Base-by-base conservation (phyloP, 2,329 filamentous ascomycete species). In the Colletotrichum euphorbiae region DNA sequence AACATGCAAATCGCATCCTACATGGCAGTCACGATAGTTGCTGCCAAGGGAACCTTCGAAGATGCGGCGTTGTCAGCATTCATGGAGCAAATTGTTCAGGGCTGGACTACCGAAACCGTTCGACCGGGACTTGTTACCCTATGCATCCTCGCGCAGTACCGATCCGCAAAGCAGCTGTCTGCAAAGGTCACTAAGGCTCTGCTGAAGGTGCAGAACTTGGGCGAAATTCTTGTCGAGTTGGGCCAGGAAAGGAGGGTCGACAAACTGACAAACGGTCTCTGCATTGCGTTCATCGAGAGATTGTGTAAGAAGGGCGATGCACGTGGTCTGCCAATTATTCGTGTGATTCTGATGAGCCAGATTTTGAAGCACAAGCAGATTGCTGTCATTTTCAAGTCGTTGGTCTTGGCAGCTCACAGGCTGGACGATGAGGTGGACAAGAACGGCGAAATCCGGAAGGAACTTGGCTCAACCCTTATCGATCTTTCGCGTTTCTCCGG, bases 1-100 rank as follows among this genome's bases (percentile, higher is more conserved):
- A 93, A 95, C 70, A 83, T 97, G 46, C 92, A 94, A 71, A 87
- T 97, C 69, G 94, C 92, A 15, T 94, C 92, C 65, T 98, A 97
- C 78, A 97, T 98, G 91, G 89, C 97, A 19, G 87, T 94, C 63
- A 89, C 93, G 6, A 89, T 98, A 55, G 86, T 98, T 70, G 94
- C 93, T 6, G 90, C 93, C 55, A 97, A 97, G 79, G 90, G 91
- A 1, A 86, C 88, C 54, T 84, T 98, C 13, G 89, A 92, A 52
- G 94, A 98, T 73, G 87, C 87, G 64, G 88, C 94, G 2, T 83
- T 98, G n/a, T 90, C 92, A 61, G 90, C 91, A 1, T 86, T 99
- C 74, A 97, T 98, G 93, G 93, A 97, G 74, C 93, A 94, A 70
- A 88, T 97, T 38, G 90, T 92, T 8, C 81, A 86, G 31, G 93